Percentiles rank a stretch among this genome's conserved stretches.
Conservation (phyloP, 2,329 filamentous ascomycete genomes). For the Fusarium albosuccineum region DNA sequence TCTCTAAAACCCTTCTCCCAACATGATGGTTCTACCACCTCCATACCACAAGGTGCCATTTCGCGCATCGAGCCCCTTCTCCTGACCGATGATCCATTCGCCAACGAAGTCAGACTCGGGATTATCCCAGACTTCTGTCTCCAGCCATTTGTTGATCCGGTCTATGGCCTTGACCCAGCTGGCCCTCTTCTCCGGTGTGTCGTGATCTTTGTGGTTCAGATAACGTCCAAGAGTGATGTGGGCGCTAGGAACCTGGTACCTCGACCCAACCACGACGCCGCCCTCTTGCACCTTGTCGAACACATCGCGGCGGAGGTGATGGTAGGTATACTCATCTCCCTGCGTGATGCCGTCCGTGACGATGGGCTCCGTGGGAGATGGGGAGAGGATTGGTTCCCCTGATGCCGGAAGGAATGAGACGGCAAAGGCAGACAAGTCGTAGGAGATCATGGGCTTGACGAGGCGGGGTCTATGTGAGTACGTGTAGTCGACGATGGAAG, state of each 20-base stretch:
- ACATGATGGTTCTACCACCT: slow-evolving; percentile 77
- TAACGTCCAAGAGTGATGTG: slow-evolving; percentile 92
- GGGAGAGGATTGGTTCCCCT: slow-evolving; percentile 64
- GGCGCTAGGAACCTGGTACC: slow-evolving; percentile 90
- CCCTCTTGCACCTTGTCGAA: slow-evolving; percentile 71
- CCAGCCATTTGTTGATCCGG: slow-evolving; percentile 80
- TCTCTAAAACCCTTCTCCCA: slow-evolving; percentile 71
- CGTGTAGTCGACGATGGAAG: slow-evolving; percentile 74
- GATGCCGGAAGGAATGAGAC: slow-evolving; percentile 87
- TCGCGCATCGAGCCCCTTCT: slow-evolving; percentile 81
- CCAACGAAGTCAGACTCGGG: slow-evolving; percentile 62
- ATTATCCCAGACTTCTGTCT: slow-evolving; percentile 76
- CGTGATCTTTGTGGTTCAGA: slow-evolving; percentile 75
- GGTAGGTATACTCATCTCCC: slow-evolving; percentile 83
- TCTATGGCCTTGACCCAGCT: slow-evolving; percentile 79
- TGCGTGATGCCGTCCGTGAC: slow-evolving; percentile 53
- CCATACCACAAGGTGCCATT: slow-evolving; percentile 89
- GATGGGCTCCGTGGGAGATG: slow-evolving; percentile 56
- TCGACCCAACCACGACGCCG: slow-evolving; percentile 78
- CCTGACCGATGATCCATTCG: slow-evolving; percentile 91
- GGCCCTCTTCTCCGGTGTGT: slow-evolving; percentile 68
- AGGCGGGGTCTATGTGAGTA: slow-evolving; percentile 77
- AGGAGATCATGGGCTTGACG: slow-evolving; percentile 85
- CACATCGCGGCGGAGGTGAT: slow-evolving; percentile 87
- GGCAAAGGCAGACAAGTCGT: slow-evolving; percentile 87